Evolutionary conservation across 2,329 filamentous ascomycete species (phyloP).

Genomic region (Penicillium sp.): DNA sequence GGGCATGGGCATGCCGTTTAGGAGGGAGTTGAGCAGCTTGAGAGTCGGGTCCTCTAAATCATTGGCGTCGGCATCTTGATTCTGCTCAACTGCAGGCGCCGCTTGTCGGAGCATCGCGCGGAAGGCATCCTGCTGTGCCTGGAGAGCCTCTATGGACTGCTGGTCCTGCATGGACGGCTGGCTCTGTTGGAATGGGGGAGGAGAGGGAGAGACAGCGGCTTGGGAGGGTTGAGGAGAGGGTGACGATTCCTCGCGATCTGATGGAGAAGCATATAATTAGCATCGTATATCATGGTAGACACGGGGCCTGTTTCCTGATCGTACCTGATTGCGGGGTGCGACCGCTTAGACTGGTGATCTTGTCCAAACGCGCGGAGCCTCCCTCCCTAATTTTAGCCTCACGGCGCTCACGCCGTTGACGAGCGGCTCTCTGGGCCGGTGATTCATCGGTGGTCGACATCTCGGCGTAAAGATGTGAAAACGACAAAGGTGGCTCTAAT

Average conservation of each 20-base stretch:
- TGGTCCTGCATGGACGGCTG: constrained; percentile 24
- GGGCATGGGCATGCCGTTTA: constrained; percentile 30
- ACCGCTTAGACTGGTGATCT: constrained; percentile 63
- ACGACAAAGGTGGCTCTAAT: not conserved
- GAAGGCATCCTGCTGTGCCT: constrained; percentile 45
- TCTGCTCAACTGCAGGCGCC: constrained; percentile 20
- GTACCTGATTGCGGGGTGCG: constrained; percentile 44
- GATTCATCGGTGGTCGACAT: constrained; percentile 47
- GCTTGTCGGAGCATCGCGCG: constrained; percentile 41
- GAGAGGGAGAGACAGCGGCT: constrained; percentile 18
- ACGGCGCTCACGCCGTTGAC: constrained; percentile 63
- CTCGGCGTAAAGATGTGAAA: not conserved
- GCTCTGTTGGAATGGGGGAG: constrained; percentile 6
- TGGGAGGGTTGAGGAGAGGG: constrained; percentile 16
- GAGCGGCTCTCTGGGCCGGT: constrained; percentile 54
- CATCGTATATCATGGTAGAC: not conserved
- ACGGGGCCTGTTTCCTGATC: not conserved
- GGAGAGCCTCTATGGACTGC: constrained; percentile 34
- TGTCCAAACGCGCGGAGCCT: constrained; percentile 60
- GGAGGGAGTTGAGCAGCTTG: constrained; percentile 38
- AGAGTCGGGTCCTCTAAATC: constrained; percentile 37
- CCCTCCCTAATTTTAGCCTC: constrained; percentile 63
- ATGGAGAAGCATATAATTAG: constrained; percentile 9
- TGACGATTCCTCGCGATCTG: constrained; percentile 28
- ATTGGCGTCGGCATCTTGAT: constrained; percentile 15